Percentiles rank a stretch among this genome's conserved stretches.
phyloP scores from a whole-genome alignment of 2,329 filamentous ascomycete genomes.

The Apiospora saccharicola region DNA sequence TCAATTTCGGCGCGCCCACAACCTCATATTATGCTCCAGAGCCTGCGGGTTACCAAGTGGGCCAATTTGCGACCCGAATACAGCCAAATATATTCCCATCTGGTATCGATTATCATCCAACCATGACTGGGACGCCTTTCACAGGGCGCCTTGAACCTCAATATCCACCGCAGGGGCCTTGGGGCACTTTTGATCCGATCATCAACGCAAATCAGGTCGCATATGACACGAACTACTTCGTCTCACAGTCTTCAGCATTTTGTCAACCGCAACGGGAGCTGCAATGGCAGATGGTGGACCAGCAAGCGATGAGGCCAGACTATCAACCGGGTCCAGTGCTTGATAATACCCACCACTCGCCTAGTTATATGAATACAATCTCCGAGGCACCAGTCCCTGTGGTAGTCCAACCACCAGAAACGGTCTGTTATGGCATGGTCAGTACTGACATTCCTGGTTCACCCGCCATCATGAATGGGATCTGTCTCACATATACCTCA shows the following conservation, averaged over 20 bases:
- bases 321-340: not conserved
- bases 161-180: not conserved
- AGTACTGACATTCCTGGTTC: not conserved
- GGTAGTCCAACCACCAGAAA: too few relatives aligned
- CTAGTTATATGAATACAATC: not conserved
- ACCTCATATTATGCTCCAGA: not conserved
- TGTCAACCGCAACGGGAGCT: not conserved
- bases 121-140: too few relatives aligned
- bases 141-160: not conserved
- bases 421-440: slow-evolving; percentile 9
- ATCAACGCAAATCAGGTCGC: not conserved
- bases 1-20: not conserved
- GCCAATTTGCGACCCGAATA: too few relatives aligned
- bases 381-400: not conserved
- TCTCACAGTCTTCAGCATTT: not conserved
- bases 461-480: not conserved
- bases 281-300: not conserved
- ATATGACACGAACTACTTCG: not conserved
- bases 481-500: not conserved
- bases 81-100: too few relatives aligned
- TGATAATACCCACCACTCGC: too few relatives aligned
- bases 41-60: too few relatives aligned
- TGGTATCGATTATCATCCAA: too few relatives aligned
- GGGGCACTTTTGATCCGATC: not conserved
- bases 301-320: too few relatives aligned